phyloP scores from a whole-genome alignment of 208 protist genomes.

The Leptomonas seymouri region DNA sequence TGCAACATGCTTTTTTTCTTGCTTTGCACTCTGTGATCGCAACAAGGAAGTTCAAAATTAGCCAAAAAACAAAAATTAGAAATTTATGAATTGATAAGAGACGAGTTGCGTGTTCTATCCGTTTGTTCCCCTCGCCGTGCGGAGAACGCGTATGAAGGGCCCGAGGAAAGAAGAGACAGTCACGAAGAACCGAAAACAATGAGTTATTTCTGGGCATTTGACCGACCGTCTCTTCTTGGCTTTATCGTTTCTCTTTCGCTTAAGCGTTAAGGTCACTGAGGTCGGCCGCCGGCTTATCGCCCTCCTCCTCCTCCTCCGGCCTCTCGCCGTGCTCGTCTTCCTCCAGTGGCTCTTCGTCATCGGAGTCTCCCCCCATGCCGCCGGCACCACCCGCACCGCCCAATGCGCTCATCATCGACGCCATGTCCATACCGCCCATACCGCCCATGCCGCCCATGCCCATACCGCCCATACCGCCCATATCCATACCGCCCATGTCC shows the following conservation, averaged over 20 bases:
- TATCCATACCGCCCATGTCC: conserved; percentile 72
- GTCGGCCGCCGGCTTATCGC: conserved; percentile 47
- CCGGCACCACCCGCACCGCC: conserved; percentile 32
- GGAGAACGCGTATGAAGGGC: neutral
- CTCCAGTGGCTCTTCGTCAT: conserved; percentile 50
- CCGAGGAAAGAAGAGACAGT: no score
- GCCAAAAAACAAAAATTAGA: neutral
- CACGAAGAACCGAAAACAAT: no score
- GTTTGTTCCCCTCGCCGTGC: neutral
- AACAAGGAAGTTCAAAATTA: neutral
- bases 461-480: conserved; percentile 44
- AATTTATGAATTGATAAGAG: neutral
- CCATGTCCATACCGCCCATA: conserved; percentile 56
- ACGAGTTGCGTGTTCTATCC: neutral
- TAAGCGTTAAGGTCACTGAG: conserved; percentile 68
- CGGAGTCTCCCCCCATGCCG: conserved; percentile 40
- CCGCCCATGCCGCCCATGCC: conserved; percentile 49
- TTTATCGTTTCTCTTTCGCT: conserved; percentile 10
- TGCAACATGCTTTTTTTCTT: neutral
- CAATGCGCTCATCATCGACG: conserved; percentile 50
- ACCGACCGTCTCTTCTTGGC: no score
- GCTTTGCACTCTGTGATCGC: neutral
- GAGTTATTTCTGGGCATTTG: no score
- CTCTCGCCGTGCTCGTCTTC: no score
- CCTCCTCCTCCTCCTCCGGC: conserved; percentile 44